Evolutionary conservation across 805 yeast genomes (phyloP).

Genomic region (Yamadazyma phyllophila): DNA sequence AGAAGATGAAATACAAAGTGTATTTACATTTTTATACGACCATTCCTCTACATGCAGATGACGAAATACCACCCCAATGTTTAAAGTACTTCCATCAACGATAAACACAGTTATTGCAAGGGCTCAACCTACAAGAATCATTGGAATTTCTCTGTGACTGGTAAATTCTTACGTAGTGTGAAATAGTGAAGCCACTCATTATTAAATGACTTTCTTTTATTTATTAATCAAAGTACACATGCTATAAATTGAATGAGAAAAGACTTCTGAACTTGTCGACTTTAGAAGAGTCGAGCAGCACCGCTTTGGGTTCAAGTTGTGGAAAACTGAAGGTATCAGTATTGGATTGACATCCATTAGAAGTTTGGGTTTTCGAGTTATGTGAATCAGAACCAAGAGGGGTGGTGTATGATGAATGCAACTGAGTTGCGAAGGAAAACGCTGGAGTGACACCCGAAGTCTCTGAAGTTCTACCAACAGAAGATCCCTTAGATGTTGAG

Average conservation of each 20-base stretch:
- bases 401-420: no score
- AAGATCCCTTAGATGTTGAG: neutral
- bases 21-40: no score
- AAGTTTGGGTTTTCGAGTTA: neutral
- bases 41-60: no score
- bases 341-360: neutral
- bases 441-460: neutral
- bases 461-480: neutral
- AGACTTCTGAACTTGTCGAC: slow-evolving; percentile 25
- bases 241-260: slow-evolving; percentile 20
- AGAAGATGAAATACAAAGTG: no score
- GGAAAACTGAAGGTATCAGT: slow-evolving; percentile 21
- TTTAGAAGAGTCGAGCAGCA: slow-evolving; percentile 19
- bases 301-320: slow-evolving; percentile 15
- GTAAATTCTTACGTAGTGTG: no score
- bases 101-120: no score
- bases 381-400: no score
- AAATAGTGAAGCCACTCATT: neutral
- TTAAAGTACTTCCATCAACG: no score
- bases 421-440: neutral
- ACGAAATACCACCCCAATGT: no score
- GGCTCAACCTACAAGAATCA: no score
- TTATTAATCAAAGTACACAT: neutral
- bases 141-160: no score
- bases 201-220: neutral